A percentile compares a stretch with the other conserved stretches of the same genome.
Evolutionary conservation across 805 yeast genomes (phyloP).

Genomic region (Cyberlindnera misumaiensis): DNA sequence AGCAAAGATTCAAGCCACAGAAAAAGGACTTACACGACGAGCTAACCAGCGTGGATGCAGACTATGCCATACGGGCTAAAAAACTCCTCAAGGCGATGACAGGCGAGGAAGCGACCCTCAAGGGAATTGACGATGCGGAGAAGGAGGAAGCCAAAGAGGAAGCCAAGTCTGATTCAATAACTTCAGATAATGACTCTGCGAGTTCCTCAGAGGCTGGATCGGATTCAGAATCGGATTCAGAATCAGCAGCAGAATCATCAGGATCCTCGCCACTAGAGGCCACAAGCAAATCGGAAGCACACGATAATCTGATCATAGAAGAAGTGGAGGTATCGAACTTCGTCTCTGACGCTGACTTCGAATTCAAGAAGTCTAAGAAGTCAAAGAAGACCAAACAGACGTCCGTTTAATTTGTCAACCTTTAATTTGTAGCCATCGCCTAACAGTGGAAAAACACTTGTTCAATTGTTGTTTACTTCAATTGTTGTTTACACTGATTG

Average conservation of each 20-base stretch:
- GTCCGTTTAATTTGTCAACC: too few relatives aligned
- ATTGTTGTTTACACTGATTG: not conserved
- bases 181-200: not conserved
- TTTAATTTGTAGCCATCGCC: too few relatives aligned
- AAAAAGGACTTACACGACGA: conserved; percentile 11
- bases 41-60: conserved; percentile 22
- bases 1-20: conserved; percentile 6
- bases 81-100: conserved; percentile 16
- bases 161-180: not conserved
- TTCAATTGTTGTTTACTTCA: too few relatives aligned
- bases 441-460: too few relatives aligned
- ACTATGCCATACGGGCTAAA: conserved; percentile 22
- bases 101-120: conserved; percentile 12
- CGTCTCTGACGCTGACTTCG: conserved; percentile 13
- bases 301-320: conserved; percentile 31
- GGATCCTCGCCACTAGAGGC: not conserved
- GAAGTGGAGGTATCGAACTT: conserved; percentile 36
- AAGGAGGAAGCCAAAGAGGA: conserved; percentile 17
- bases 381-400: conserved; percentile 11
- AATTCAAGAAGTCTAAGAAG: conserved; percentile 2
- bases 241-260: not conserved
- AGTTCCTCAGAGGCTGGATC: not conserved
- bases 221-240: not conserved
- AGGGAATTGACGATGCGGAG: conserved; percentile 16
- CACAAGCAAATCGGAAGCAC: not conserved